Conservation (phyloP, 2,329 filamentous ascomycete genomes). For the Pseudogymnoascus sp. region DNA sequence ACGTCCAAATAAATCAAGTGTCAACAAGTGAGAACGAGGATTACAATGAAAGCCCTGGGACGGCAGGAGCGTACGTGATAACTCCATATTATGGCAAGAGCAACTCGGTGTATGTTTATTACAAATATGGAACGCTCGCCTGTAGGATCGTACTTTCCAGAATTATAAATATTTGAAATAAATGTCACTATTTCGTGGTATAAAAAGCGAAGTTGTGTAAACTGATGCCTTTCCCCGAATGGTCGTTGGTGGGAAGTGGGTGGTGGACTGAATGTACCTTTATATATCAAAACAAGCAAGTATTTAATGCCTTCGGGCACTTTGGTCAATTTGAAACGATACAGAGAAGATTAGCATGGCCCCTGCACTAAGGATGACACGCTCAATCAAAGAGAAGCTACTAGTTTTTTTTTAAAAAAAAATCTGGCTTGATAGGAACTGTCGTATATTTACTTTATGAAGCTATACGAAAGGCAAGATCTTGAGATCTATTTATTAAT, state of each 20-base stretch:
- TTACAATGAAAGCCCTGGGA: neutral
- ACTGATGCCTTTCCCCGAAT: no score
- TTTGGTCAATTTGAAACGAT: no score
- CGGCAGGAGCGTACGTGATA: neutral
- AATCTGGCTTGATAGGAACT: no score
- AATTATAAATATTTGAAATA: neutral
- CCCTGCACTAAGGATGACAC: slow-evolving; percentile 92
- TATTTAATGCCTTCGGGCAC: no score
- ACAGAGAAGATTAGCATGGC: slow-evolving; percentile 78
- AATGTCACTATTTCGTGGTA: neutral
- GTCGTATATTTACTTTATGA: neutral
- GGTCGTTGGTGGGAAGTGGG: no score
- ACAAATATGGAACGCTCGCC: neutral
- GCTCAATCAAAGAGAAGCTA: slow-evolving; percentile 72
- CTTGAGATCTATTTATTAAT: no score
- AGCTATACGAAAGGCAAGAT: no score
- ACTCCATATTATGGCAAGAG: neutral
- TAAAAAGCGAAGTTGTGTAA: no score
- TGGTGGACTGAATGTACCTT: no score
- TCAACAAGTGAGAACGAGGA: neutral
- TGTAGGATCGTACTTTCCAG: neutral
- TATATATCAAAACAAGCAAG: no score
- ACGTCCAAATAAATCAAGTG: neutral
- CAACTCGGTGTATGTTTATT: neutral
- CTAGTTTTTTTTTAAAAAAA: slow-evolving; percentile 51